Conservation (phyloP, 2,329 filamentous ascomycete species). For the Graphium sp. region DNA sequence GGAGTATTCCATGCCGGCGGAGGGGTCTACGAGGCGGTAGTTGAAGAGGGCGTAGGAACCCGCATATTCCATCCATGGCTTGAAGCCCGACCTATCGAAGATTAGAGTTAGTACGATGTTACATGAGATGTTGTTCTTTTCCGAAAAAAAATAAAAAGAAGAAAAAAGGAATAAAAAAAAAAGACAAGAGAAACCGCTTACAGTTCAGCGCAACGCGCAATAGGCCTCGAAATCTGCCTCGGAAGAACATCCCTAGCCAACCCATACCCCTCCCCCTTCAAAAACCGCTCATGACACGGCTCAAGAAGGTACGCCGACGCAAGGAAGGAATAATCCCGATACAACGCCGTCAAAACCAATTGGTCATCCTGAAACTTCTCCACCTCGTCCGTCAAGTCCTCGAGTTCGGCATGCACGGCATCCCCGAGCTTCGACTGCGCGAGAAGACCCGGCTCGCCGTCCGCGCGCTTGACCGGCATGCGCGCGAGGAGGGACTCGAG, state of each 20-base stretch:
- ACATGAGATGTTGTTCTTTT: neutral
- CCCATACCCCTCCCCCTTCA: conserved; percentile 61
- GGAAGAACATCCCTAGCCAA: conserved; percentile 61
- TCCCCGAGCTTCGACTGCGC: conserved; percentile 59
- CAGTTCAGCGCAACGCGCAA: conserved; percentile 72
- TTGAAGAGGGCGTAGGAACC: conserved; percentile 54
- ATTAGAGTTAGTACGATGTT: conserved; percentile 1
- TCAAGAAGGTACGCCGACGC: conserved; percentile 82
- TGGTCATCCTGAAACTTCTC: conserved; percentile 60
- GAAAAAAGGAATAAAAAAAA: neutral
- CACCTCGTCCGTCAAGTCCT: conserved; percentile 58
- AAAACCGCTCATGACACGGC: conserved; percentile 64
- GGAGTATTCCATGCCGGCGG: conserved; percentile 38
- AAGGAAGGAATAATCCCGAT: conserved; percentile 83
- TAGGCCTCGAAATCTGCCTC: conserved; percentile 58
- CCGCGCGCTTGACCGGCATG: conserved; percentile 62
- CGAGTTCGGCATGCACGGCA: conserved; percentile 55
- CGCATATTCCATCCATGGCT: conserved; percentile 82
- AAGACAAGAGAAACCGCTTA: conserved; percentile 30
- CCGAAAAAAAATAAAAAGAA: neutral
- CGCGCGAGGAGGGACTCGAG: conserved; percentile 57
- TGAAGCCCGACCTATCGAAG: conserved; percentile 46
- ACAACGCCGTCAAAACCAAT: conserved; percentile 68
- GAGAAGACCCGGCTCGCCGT: conserved; percentile 62
- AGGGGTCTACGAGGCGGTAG: conserved; percentile 42